Evolutionary conservation across 371 early-diverging fungal species (phyloP).

Genomic region (Mucor mucedo): DNA sequence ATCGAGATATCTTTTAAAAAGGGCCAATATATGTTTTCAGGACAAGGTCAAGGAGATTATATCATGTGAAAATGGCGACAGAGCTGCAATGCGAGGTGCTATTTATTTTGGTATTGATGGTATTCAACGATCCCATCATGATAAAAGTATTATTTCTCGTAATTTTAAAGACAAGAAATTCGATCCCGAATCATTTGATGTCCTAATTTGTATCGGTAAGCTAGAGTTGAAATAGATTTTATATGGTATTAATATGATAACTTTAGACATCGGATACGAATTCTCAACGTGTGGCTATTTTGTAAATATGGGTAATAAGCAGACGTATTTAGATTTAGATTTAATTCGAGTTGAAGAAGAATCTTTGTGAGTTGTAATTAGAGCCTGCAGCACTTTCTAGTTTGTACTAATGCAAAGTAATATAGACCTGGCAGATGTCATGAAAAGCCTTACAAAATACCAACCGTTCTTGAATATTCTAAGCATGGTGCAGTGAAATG

Average conservation of each 20-base stretch:
- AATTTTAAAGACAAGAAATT: background rate
- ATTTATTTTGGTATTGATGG: slow-evolving; percentile 11
- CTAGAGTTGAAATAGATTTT: background rate
- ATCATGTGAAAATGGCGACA: background rate
- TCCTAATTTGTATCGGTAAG: slow-evolving; percentile 10
- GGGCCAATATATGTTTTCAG: background rate
- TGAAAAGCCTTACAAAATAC: background rate
- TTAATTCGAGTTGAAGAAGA: background rate
- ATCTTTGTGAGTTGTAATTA: no score
- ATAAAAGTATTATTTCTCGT: slow-evolving; percentile 1
- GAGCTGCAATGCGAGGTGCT: slow-evolving; percentile 18
- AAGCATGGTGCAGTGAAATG: background rate
- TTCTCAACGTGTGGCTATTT: slow-evolving; percentile 8
- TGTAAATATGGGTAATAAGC: background rate
- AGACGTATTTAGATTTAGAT: background rate
- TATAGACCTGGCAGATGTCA: background rate
- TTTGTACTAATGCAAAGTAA: no score
- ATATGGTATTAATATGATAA: no score
- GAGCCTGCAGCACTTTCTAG: no score
- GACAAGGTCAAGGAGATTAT: background rate
- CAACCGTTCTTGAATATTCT: background rate
- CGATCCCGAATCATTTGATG: background rate
- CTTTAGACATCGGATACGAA: slow-evolving; percentile 19
- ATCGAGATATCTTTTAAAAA: slow-evolving; percentile 13
- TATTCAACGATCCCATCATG: background rate